phyloP scores from a whole-genome alignment of 768 basidiomycete genomes.

The Rhodotorula kratochvilovae region DNA sequence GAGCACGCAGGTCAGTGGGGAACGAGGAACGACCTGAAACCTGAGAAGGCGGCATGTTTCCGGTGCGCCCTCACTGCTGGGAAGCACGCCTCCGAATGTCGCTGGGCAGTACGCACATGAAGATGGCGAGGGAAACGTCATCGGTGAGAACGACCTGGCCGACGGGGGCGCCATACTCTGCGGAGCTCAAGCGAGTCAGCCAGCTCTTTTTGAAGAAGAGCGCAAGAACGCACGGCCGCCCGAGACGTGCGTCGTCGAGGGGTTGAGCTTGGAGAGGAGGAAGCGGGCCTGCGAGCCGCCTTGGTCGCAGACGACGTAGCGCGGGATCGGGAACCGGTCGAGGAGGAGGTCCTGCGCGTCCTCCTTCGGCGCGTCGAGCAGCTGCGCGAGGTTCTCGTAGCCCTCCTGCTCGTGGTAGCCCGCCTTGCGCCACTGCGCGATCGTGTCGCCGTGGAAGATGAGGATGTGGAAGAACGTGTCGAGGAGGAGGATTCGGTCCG shows the following conservation, averaged over 20 bases:
- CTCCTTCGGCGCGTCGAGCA: slow-evolving; percentile 74
- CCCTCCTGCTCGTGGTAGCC: slow-evolving; percentile 98
- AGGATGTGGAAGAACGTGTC: slow-evolving; percentile 99
- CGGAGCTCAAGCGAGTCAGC: too few species aligned
- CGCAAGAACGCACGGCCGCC: slow-evolving; percentile 40
- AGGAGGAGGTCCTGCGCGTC: slow-evolving; percentile 93
- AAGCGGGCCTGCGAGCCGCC: slow-evolving; percentile 98
- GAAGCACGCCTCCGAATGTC: neutral
- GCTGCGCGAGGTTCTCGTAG: slow-evolving; percentile 95
- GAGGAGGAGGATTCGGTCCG: slow-evolving; percentile 89
- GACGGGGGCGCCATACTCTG: slow-evolving; percentile 65
- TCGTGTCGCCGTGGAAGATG: slow-evolving; percentile 96
- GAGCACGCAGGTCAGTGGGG: too few species aligned
- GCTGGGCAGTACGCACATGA: slow-evolving; percentile 51
- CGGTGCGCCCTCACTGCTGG: too few species aligned
- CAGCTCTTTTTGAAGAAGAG: too few species aligned
- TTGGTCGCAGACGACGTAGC: slow-evolving; percentile 96
- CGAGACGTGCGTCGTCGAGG: slow-evolving; percentile 95
- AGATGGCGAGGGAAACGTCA: slow-evolving; percentile 93
- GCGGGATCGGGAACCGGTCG: slow-evolving; percentile 93
- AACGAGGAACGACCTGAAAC: too few species aligned
- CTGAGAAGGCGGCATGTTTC: too few species aligned
- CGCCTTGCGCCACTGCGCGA: slow-evolving; percentile 96
- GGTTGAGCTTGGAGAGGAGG: slow-evolving; percentile 90
- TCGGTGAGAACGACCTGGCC: slow-evolving; percentile 98